These are phyloP conservation scores for Didymella pinodella DNA, from an alignment of 2,329 filamentous ascomycete genomes.

Conservation along the genomic window DNA sequence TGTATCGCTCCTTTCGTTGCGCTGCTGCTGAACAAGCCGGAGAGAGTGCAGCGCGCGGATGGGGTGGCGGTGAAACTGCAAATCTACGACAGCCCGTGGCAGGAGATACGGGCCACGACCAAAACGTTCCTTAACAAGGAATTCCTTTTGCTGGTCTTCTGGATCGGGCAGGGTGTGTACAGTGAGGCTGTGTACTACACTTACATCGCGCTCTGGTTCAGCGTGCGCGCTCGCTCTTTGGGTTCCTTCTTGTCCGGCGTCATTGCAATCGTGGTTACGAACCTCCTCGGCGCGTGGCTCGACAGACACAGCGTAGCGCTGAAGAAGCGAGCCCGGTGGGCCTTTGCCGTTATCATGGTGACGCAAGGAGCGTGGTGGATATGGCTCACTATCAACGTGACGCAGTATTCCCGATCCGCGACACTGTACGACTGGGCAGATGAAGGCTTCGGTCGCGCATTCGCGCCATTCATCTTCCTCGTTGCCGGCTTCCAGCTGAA, in stretches of 20 bases:
- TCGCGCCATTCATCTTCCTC: conserved; percentile 70
- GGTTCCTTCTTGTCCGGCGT: conserved; percentile 57
- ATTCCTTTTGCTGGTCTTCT: conserved; percentile 57
- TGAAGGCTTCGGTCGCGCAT: conserved; percentile 68
- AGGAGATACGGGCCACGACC: conserved; percentile 14
- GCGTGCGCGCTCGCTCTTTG: conserved; percentile 58
- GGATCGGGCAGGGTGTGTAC: conserved; percentile 18
- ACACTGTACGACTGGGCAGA: conserved; percentile 71
- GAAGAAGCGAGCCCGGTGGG: conserved; percentile 60
- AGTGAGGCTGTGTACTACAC: conserved; percentile 43
- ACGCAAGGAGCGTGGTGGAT: conserved; percentile 73
- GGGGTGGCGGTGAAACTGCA: conserved; percentile 45
- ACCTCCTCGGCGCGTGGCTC: conserved; percentile 69
- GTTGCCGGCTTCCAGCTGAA: conserved; percentile 73
- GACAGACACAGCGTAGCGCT: conserved; percentile 64
- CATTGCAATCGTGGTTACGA: conserved; percentile 56
- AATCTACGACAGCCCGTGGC: conserved; percentile 52
- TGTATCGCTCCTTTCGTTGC: conserved; percentile 56
- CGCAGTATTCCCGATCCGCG: conserved; percentile 62
- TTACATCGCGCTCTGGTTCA: conserved; percentile 62
- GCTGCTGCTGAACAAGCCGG: conserved; percentile 54
- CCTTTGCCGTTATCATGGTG: conserved; percentile 62
- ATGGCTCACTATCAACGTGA: conserved; percentile 71
- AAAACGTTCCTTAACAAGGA: conserved; percentile 51
- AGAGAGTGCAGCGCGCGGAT: conserved; percentile 54